Percentiles rank a stretch among this genome's conserved stretches.
phyloP scores from a whole-genome alignment of 495 filamentous ascomycete species.

The Hyaloscypha hepaticicola region DNA sequence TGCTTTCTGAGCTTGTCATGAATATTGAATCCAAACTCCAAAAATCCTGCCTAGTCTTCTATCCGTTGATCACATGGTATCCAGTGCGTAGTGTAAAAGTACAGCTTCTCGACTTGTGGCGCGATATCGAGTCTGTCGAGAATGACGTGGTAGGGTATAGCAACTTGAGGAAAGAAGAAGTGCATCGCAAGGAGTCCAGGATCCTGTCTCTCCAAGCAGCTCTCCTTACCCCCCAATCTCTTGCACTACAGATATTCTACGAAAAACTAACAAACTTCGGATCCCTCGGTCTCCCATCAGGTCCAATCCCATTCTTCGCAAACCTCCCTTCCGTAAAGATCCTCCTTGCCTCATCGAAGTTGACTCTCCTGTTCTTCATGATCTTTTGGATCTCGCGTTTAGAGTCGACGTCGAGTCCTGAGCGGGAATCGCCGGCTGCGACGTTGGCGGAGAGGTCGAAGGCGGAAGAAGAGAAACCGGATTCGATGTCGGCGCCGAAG shows the following conservation, averaged over 20 bases:
- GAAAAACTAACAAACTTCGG: slow-evolving; percentile 95
- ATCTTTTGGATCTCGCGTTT: slow-evolving; percentile 82
- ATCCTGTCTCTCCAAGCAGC: background rate
- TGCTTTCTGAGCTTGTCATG: too few species aligned
- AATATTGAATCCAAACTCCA: background rate
- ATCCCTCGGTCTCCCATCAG: slow-evolving; percentile 85
- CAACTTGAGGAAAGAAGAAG: background rate
- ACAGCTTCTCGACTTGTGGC: background rate
- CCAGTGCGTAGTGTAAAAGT: background rate
- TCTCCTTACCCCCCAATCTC: background rate
- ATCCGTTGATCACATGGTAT: background rate
- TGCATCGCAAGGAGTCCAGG: background rate
- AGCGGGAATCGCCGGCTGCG: slow-evolving; percentile 68
- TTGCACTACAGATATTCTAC: too few species aligned
- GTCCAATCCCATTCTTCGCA: slow-evolving; percentile 78
- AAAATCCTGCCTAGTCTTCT: background rate
- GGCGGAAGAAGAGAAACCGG: slow-evolving; percentile 74
- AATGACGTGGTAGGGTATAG: background rate
- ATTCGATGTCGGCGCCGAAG: slow-evolving; percentile 80
- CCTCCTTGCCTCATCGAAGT: slow-evolving; percentile 88
- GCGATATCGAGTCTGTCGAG: too few species aligned
- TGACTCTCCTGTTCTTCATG: slow-evolving; percentile 75
- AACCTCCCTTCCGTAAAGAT: slow-evolving; percentile 83
- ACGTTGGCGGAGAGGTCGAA: slow-evolving; percentile 84
- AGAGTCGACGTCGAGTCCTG: slow-evolving; percentile 72